Base-by-base conservation (phyloP, 2,329 filamentous ascomycete genomes). In the Colletotrichum navitas region DNA sequence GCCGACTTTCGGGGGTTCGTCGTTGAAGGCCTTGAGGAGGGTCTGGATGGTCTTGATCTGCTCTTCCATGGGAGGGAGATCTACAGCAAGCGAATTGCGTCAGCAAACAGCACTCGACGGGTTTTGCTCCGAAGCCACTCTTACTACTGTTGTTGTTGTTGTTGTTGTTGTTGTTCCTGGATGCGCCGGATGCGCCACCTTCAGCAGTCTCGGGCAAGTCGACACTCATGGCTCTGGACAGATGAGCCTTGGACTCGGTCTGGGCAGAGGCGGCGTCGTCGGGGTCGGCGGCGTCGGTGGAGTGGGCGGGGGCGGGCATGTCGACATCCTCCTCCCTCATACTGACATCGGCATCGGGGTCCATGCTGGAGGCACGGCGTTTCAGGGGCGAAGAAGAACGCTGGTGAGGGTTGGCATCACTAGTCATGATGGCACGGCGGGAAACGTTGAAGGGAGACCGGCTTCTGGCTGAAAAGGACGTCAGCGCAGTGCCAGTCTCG, bases 41-140 rank as follows among this genome's bases (percentile, higher is more conserved):
- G 86, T 85, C 76, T 89, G 87, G 62, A 98, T 93, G 47, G 89
- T 89, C 68, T 87, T 88, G 70, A 97, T 90, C 80, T 98, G 95
- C 69, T 87, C 84, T 43, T 78, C 75, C 36, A 86, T 76, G 4
- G 84, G 80, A 24, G 84, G 84, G 4, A 75, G 66, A 36, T 78
- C 79, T 79, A 59, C 36, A 26, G 14, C 29, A 29, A 29, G 29
- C 49, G 5, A 26, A 16, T 21, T 32, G 12, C 21, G 39, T 72
- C 52, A 72, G 66, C 43, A 39, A 60, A 43, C 24, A 43, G 45
- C n/a, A 34, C 29, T 34, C 32, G 32, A 41, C 18, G 26, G 39
- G 39, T 11, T 21, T 36, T 6, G 26, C n/a, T 26, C 32, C 47
- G 34, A 4, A 51, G 29, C 29, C 36, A 58, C 34, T 36, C 69